Base-by-base conservation (phyloP, 805 yeast species). In the Candida silvicultrix region DNA sequence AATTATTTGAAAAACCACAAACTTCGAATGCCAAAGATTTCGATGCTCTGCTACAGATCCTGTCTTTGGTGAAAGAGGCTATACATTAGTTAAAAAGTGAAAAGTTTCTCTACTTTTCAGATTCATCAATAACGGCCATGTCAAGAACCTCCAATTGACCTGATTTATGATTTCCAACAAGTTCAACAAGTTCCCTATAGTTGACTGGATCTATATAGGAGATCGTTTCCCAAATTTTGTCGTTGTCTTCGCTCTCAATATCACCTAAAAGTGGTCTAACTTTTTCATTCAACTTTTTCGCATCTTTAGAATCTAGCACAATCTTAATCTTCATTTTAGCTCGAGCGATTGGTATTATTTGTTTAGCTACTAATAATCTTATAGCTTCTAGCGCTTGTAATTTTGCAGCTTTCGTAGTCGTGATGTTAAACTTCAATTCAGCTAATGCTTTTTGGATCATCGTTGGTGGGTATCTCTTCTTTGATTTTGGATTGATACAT, bases 301-400 rank as follows among this genome's bases (percentile, higher is more conserved):
- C 76, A 4, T 77, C 80, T 51, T 83, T 77, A 9, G 75, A 69
- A 21, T 74, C 71, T 41, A 86, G 65, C 0, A 74, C 64, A n/a
- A 89, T 68, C 53, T 81, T 80, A 36, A 94, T 75, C 65, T 88
- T 82, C 99, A 94, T 94, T 57, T 84, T 83, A 0, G 98, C 98
- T 54, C 99, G 75, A 0, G 89, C 95, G 47, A 94, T 90, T 10
- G 98, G 98, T 23, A 94, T 84, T 29, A 89, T 70, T 64, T 94
- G 98, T 53, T 79, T 77, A 29, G 81, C 77, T 4, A 87, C 83
- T 42, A 94, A 69, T 43, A 85, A 62, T 59, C 80, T 85, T 53
- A 94, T 90, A 4, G 95, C 97, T 46, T 94, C 98, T 40, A 94
- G 67, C 0, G 98, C 97, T 63, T 89, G 97, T 12, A 77, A 73